Evolutionary conservation across 2,329 filamentous ascomycete genomes (phyloP), one percentile per base, ranked within the genome.

Genomic region (Akanthomyces dipterigenus): DNA sequence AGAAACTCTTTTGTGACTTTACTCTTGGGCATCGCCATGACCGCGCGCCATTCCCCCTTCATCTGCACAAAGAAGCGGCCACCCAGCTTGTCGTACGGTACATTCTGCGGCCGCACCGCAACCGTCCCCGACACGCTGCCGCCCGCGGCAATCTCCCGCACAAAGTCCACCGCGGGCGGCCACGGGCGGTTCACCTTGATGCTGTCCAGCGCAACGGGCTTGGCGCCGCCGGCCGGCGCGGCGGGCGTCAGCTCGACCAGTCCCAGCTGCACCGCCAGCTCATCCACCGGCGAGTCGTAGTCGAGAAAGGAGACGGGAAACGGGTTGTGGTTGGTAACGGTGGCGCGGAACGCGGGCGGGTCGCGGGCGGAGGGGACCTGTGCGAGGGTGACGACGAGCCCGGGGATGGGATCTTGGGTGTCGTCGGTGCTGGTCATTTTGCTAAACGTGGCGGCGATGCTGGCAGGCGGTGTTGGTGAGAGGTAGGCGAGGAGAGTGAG

Each of bases 221-320:
- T 60, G 22, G 72, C 68, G 38, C 62, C 43, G 20, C 62, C 43
- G 20, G 67, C 65, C 22, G 67, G 64, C 4, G 69, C 68, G 28
- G 67, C 66, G 14, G 71, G 73, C 22, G 68, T 70, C 55, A 77
- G 68, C 54, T 67, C 66, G 18, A 77, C 57, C 31, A 73, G 66
- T 18, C 75, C 75, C 11, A 76, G 68, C 60, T 70, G 67, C 49
- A 76, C 60, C 12, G 71, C 72, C 43, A 74, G 57, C 4, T 67
- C 65, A 61, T 78, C 76, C 45, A 78, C 67, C 40, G 76, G 76
- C 5, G 75, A 73, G 55, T 73, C 64, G 73, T 76, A 77, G 18
- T 66, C 64, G 51, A 77, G 68, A 12, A 78, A 64, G 18, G 73
- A 76, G 48, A 77, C 68, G 31, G 72, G 64, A 28, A 64, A 54